phyloP scores from a whole-genome alignment of 73 alveolate genomes.

The Diophrys appendiculata region DNA sequence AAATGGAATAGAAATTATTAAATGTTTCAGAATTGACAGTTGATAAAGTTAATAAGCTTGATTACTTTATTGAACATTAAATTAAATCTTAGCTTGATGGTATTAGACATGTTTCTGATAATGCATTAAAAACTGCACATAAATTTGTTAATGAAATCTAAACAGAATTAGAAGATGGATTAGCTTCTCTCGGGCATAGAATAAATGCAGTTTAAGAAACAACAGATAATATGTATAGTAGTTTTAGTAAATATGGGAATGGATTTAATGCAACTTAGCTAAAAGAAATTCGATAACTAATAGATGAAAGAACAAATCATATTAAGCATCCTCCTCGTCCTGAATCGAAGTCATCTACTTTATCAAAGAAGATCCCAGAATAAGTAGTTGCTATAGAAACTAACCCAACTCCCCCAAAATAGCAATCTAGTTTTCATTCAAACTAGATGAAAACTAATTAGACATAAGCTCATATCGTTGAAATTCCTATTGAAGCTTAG shows the following conservation, averaged over 20 bases:
- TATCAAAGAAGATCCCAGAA: too few species aligned
- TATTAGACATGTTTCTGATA: neutral
- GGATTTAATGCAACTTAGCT: neutral
- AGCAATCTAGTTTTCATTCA: too few species aligned
- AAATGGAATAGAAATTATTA: neutral
- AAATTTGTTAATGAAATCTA: neutral
- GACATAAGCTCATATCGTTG: too few species aligned
- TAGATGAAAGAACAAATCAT: too few species aligned
- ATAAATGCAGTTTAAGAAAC: neutral
- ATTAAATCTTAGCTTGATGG: neutral
- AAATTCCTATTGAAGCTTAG: neutral
- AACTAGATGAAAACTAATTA: too few species aligned
- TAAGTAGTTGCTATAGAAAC: too few species aligned
- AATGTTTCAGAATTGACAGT: neutral
- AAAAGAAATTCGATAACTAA: neutral
- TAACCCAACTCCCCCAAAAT: too few species aligned
- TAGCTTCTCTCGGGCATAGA: neutral
- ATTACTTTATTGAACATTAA: neutral
- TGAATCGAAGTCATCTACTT: too few species aligned
- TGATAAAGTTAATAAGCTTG: neutral
- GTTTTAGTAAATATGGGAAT: neutral
- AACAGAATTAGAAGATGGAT: neutral
- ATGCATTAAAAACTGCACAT: neutral
- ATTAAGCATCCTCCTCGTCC: too few species aligned
- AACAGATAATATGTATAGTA: neutral